Base-by-base conservation (phyloP, 1,284 basidiomycete genomes). In the Ganoderma resinaceum region DNA sequence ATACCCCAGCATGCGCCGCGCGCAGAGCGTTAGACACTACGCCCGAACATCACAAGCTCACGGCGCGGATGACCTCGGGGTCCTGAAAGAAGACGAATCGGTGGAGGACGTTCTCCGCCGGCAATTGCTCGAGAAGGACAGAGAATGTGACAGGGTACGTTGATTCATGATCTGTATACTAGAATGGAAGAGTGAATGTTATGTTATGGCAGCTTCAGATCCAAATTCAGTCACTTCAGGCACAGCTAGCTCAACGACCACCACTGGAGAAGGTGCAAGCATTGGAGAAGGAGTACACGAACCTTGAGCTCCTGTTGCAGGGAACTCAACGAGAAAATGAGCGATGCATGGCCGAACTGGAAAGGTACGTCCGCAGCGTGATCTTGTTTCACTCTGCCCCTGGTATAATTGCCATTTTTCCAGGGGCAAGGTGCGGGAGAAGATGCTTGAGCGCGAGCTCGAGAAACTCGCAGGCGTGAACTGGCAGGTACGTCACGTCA, bases 261-360 rank as follows among this genome's bases (percentile, higher is more conserved):
- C 86, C 91, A 3, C 69, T 88, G 33, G 91, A 93, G 70, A 80
- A 80, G 0, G 81, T 93, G 23, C 87, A 91, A 70, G 84, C 83
- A 46, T 79, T 93, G 38, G 82, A 90, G 77, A 88, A 87, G 73
- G 92, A 94, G 72, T 88, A 89, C 74, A 88, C 87, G 73, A 91
- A 90, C 68, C 81, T 93, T 0, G 92, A 93, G 46, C 80, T 94
- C 16, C 80, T 94, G 3, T 78, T 93, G 0, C 86, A 91, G 69
- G 92, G 92, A 0, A 93, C 91, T 0, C 91, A 93, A 71, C 80
- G 91, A 63, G 92, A 94, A 80, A 94, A 94, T 70, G 91, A 93
- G 73, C 82, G 90, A 57, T 91, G 88, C 70, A 93, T 93, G 91
- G 82, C 86, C 0, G 91, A 93, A 68, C 81, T 93, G 2, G 91